Base-by-base conservation (phyloP, 495 filamentous ascomycete species). In the Penicillium pancosmium region DNA sequence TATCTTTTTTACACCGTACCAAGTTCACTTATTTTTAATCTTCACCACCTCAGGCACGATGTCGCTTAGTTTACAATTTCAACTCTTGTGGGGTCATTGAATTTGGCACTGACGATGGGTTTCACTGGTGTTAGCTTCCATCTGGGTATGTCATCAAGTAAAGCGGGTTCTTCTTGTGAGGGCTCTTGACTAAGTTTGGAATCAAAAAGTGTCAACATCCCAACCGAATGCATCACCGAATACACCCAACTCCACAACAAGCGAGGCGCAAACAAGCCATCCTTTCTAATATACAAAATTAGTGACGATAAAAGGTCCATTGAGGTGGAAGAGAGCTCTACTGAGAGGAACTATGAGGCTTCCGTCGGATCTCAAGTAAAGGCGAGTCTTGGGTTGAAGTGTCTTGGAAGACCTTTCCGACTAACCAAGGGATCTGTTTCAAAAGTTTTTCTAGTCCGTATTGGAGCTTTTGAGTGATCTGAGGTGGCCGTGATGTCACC, bases 241-340 rank as follows among this genome's bases (percentile, higher is more conserved):
- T 95, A 87, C 83, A 90, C 92, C 70, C 86, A 92, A 62, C 87
- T 96, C 44, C 93, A 92, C 81, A 82, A 88, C 55, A 80, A 77
- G 68, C 89, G 90, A 75, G 51, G 55, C 35, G 2, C 38, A 34
- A 41, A 56, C 44, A 83, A 84, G 69, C 76, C 86, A 76, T 91
- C 90, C 75, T 96, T 83, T 76, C 85, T 96, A 76, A 86, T 96
- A 82, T 95, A 84, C 86, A 92, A 91, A 79, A 84, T 96, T 62
- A 86, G 86, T 44, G 89, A 92, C 74, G 85, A 93, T 78, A 86
- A 86, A 81, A 88, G 85, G 67, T 70, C 86, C 64, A 90, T 93
- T 66, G 83, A 87, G 23, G 85, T 93, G 54, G 82, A 84, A 40
- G 90, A 93, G 64, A 81, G 83, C 57, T 83, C 84, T 43, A 78